These are phyloP conservation scores for Crepidotus sp. DNA, from an alignment of 1,284 basidiomycete species.

Conservation along the genomic window DNA sequence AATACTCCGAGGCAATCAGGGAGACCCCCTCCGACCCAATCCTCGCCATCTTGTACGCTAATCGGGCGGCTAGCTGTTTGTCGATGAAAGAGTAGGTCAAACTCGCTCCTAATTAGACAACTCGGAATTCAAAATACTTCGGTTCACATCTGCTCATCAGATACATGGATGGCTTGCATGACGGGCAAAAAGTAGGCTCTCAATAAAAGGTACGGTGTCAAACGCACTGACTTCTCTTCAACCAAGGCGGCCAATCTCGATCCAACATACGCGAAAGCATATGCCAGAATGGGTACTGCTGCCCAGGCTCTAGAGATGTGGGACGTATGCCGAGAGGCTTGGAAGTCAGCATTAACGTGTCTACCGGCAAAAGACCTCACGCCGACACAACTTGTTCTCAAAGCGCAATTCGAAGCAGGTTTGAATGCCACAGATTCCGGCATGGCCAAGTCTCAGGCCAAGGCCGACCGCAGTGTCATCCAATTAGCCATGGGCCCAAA, in stretches of 20 bases:
- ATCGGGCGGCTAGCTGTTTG: conserved; percentile 11
- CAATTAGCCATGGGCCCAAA: not conserved
- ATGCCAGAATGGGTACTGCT: conserved; percentile 2
- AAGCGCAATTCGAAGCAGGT: conserved; percentile 7
- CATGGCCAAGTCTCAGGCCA: not conserved
- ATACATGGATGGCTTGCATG: conserved; percentile 7
- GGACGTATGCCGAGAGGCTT: not conserved
- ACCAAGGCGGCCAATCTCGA: not conserved
- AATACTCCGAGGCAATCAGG: conserved; percentile 13
- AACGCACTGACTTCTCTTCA: not conserved
- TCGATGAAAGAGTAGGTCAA: conserved; percentile 8
- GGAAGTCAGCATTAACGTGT: not conserved
- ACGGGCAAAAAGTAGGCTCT: conserved; percentile 3
- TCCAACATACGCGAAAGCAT: conserved; percentile 8
- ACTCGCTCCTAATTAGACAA: too few species aligned
- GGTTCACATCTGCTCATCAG: not conserved
- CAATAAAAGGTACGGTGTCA: not conserved
- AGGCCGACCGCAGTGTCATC: not conserved
- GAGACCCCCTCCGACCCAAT: not conserved
- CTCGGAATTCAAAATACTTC: not conserved
- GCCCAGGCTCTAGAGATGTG: conserved; percentile 4
- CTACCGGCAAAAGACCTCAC: conserved; percentile 2
- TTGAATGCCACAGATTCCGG: conserved; percentile 3
- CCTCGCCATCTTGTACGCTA: conserved; percentile 7
- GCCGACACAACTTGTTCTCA: conserved; percentile 2